phyloP scores from a whole-genome alignment of 2,329 filamentous ascomycete genomes.

The Neurospora crassa region DNA sequence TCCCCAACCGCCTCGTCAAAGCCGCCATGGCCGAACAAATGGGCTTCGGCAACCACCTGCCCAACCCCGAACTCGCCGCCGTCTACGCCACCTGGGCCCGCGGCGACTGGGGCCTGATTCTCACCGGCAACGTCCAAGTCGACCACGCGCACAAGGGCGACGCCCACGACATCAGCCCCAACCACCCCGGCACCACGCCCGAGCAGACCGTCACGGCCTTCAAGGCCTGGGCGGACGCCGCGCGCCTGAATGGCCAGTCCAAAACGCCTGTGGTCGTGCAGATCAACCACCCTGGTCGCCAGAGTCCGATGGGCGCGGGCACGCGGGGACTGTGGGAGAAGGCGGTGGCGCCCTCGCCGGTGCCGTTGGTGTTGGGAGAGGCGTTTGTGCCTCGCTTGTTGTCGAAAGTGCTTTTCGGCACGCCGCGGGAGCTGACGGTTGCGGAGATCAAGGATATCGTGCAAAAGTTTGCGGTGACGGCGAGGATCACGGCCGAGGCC shows the following conservation, averaged over 20 bases:
- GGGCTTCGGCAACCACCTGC: conserved; percentile 31
- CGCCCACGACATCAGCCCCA: conserved; percentile 25
- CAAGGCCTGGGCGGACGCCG: conserved; percentile 29
- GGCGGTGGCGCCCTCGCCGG: conserved; percentile 26
- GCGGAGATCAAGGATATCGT: conserved; percentile 45
- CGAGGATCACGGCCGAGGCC: conserved; percentile 35
- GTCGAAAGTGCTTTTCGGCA: conserved; percentile 34
- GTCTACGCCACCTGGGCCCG: conserved; percentile 44
- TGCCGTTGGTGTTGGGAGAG: conserved; percentile 32
- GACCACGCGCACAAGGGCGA: conserved; percentile 28
- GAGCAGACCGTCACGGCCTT: conserved; percentile 24
- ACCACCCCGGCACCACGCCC: conserved; percentile 17
- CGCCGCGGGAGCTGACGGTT: conserved; percentile 45
- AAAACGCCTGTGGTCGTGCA: conserved; percentile 50
- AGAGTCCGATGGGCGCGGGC: conserved; percentile 24
- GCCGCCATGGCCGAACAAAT: conserved; percentile 41
- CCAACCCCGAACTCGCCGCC: conserved; percentile 30
- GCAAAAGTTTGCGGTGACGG: conserved; percentile 41
- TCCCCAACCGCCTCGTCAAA: conserved; percentile 45
- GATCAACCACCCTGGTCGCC: conserved; percentile 53
- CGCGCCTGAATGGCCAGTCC: conserved; percentile 24
- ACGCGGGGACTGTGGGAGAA: conserved; percentile 37
- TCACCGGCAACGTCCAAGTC: conserved; percentile 42
- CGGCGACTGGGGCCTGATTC: conserved; percentile 41
- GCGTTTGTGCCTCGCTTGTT: conserved; percentile 25